phyloP scores from a whole-genome alignment of 78 protist species.

The Salpingoeca rosetta region DNA sequence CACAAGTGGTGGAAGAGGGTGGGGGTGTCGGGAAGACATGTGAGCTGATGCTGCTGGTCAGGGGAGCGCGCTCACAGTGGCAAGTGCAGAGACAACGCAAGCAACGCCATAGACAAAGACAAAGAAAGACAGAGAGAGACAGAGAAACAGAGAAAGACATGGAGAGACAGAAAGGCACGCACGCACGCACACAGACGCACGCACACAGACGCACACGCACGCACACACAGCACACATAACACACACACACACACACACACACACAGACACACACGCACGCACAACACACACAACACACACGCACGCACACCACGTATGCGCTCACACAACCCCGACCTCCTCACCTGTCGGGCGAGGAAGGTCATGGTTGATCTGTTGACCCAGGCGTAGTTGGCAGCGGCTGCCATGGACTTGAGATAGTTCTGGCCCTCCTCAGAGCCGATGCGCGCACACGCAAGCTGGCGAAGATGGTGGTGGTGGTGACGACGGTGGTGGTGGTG shows the following conservation, averaged over 20 bases:
- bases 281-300: too few relatives aligned
- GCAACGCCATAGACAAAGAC: background rate
- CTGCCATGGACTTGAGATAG: slow-evolving; percentile 82
- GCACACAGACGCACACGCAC: too few relatives aligned
- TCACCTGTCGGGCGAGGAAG: slow-evolving; percentile 42
- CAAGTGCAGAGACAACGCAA: background rate
- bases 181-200: too few relatives aligned
- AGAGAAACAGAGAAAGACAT: too few relatives aligned
- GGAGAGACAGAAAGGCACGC: too few relatives aligned
- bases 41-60: background rate
- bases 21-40: background rate
- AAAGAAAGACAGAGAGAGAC: background rate
- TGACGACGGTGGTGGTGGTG: too few relatives aligned
- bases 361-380: slow-evolving; percentile 86
- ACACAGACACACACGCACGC: too few relatives aligned
- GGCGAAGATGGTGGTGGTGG: too few relatives aligned
- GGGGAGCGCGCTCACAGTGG: background rate
- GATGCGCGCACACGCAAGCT: slow-evolving; percentile 59
- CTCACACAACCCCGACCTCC: too few relatives aligned
- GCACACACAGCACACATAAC: too few relatives aligned
- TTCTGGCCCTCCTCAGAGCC: slow-evolving; percentile 46
- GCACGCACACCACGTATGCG: too few relatives aligned
- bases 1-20: background rate
- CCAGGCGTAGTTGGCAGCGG: slow-evolving; percentile 89
- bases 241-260: too few relatives aligned